These are phyloP conservation scores for Paramecium sexaurelia DNA, from an alignment of 73 alveolate genomes.

Conservation along the genomic window DNA sequence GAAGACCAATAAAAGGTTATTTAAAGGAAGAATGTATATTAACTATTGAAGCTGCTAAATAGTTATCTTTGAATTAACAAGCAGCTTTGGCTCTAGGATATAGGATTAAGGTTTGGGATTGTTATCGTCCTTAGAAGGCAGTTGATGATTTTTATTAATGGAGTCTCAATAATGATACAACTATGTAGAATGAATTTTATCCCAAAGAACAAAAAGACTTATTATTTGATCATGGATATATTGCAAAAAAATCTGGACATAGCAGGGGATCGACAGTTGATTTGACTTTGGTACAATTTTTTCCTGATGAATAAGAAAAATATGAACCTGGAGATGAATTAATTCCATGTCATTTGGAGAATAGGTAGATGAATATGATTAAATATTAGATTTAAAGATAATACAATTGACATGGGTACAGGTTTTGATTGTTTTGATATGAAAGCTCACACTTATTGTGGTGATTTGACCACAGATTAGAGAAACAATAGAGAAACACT, in stretches of 20 bases:
- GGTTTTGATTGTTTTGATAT: slow-evolving; percentile 69
- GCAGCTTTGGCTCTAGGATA: slow-evolving; percentile 1
- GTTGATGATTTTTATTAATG: slow-evolving; percentile 70
- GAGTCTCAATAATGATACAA: slow-evolving; percentile 54
- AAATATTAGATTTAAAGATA: slow-evolving; percentile 57
- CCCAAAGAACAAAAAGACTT: slow-evolving; percentile 27
- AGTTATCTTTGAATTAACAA: neutral
- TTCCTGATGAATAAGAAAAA: slow-evolving; percentile 35
- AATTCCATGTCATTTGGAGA: slow-evolving; percentile 40
- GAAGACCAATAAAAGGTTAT: slow-evolving; percentile 64
- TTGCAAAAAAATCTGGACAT: slow-evolving; percentile 66
- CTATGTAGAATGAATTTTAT: slow-evolving; percentile 63
- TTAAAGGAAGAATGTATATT: slow-evolving; percentile 22
- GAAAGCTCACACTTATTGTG: slow-evolving; percentile 21
- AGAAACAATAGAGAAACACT: slow-evolving; percentile 47
- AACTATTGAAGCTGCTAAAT: slow-evolving; percentile 60
- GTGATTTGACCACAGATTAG: neutral
- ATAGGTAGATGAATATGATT: neutral
- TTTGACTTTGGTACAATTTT: slow-evolving; percentile 45
- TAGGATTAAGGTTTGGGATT: slow-evolving; percentile 67
- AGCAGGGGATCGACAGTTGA: slow-evolving; percentile 70
- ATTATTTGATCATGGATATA: slow-evolving; percentile 49
- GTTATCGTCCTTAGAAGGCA: slow-evolving; percentile 69
- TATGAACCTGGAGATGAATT: slow-evolving; percentile 55
- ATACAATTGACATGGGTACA: slow-evolving; percentile 65